Percentiles rank a stretch among this genome's conserved stretches.
Conservation (phyloP, 2,329 filamentous ascomycete species). For the Aquanectria penicillioides region DNA sequence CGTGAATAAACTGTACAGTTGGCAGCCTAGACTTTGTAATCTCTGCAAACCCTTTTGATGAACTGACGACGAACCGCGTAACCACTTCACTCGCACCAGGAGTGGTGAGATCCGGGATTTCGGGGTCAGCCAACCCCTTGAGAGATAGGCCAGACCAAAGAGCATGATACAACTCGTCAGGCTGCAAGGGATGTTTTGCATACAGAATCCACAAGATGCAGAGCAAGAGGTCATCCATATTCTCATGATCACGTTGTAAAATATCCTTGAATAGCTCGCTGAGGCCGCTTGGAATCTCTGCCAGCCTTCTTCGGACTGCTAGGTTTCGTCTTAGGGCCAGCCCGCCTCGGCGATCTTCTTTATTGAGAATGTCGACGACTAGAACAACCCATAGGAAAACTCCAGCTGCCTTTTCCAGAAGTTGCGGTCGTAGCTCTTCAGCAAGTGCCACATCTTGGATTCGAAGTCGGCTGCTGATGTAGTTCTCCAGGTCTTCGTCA, state of each 20-base stretch:
- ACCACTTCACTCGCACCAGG: neutral
- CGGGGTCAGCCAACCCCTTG: constrained; percentile 36
- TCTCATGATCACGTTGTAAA: constrained; percentile 54
- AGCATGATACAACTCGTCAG: constrained; percentile 57
- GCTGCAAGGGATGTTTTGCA: constrained; percentile 53
- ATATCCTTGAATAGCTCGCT: constrained; percentile 61
- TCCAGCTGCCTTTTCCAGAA: constrained; percentile 50
- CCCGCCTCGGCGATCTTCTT: constrained; percentile 42
- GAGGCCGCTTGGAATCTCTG: constrained; percentile 51
- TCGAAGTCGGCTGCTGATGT: constrained; percentile 43
- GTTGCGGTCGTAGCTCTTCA: constrained; percentile 23
- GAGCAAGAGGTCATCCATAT: constrained; percentile 52
- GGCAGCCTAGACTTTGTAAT: constrained; percentile 44
- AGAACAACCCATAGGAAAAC: constrained; percentile 57
- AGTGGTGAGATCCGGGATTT: constrained; percentile 33
- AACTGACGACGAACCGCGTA: constrained; percentile 48
- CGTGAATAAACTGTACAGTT: constrained; percentile 63
- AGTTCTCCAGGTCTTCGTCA: constrained; percentile 46
- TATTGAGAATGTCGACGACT: constrained; percentile 53
- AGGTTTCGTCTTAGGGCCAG: constrained; percentile 34
- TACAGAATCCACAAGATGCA: constrained; percentile 65
- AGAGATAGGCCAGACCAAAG: constrained; percentile 41
- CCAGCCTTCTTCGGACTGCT: constrained; percentile 44
- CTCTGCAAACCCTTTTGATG: constrained; percentile 62
- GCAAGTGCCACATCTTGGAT: constrained; percentile 23